These are phyloP conservation scores for Didymellaceae sp. DNA, from an alignment of 2,329 filamentous ascomycete species.

Conservation along the genomic window DNA sequence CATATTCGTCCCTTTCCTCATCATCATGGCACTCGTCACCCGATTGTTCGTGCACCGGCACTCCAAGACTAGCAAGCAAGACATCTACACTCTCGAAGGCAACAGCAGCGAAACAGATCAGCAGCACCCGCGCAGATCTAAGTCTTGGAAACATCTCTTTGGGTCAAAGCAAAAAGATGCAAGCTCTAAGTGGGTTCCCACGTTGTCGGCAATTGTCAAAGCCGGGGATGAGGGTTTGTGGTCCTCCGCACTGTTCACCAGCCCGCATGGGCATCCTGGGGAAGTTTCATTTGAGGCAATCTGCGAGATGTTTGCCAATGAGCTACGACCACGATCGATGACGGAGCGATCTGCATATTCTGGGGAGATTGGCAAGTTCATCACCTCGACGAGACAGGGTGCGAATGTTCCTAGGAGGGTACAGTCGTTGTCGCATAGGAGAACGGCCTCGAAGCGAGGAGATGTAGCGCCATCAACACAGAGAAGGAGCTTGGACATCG, in stretches of 20 bases:
- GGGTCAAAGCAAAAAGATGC: slow-evolving; percentile 23
- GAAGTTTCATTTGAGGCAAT: slow-evolving; percentile 35
- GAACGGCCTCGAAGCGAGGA: slow-evolving; percentile 13
- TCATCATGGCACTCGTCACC: slow-evolving; percentile 39
- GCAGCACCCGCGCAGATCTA: slow-evolving; percentile 21
- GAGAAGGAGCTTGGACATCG: slow-evolving; percentile 29
- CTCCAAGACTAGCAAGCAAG: slow-evolving; percentile 23
- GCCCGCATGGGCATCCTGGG: slow-evolving; percentile 29
- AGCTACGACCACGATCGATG: slow-evolving; percentile 27
- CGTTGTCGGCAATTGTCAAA: slow-evolving; percentile 40
- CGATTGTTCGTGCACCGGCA: slow-evolving; percentile 36
- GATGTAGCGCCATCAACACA: slow-evolving; percentile 18
- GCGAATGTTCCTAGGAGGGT: slow-evolving; percentile 20
- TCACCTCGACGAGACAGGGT: slow-evolving; percentile 25
- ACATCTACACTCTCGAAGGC: slow-evolving; percentile 20
- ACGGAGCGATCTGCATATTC: slow-evolving; percentile 34
- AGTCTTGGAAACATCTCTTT: slow-evolving; percentile 31
- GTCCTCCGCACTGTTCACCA: slow-evolving; percentile 35
- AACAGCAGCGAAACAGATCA: slow-evolving; percentile 22
- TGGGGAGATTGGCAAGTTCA: slow-evolving; percentile 31
- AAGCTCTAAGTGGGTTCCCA: slow-evolving; percentile 32
- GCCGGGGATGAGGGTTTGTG: slow-evolving; percentile 42
- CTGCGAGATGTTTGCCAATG: slow-evolving; percentile 37
- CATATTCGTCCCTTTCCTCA: slow-evolving; percentile 20
- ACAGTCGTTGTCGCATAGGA: slow-evolving; percentile 28